A percentile compares a stretch with the other conserved stretches of the same genome.
phyloP scores from a whole-genome alignment of 495 filamentous ascomycete genomes.

The Xanthoparmelia taractica region DNA sequence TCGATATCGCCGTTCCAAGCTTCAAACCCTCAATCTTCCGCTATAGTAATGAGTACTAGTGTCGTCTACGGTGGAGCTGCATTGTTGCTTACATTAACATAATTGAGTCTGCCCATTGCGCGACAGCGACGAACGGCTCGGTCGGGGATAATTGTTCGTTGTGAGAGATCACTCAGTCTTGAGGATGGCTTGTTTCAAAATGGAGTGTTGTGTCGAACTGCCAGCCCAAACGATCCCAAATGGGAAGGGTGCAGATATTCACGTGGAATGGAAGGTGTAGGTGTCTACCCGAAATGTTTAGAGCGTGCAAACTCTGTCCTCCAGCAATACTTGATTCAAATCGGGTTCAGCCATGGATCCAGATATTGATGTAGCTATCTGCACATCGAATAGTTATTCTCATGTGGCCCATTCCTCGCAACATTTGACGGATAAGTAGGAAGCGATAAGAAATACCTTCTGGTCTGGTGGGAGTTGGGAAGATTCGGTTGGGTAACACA shows the following conservation, averaged over 20 bases:
- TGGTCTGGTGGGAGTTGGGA: neutral
- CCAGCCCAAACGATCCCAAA: neutral
- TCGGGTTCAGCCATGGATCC: too few relatives aligned
- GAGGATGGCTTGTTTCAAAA: neutral
- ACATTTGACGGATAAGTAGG: neutral
- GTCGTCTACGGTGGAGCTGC: neutral
- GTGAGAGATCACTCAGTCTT: neutral
- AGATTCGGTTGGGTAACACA: neutral
- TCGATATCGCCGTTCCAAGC: slow-evolving; percentile 38
- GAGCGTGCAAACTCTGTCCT: neutral
- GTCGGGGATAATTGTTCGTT: neutral
- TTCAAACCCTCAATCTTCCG: slow-evolving; percentile 40
- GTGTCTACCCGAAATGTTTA: neutral
- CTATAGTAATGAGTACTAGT: slow-evolving; percentile 22
- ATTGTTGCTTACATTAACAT: slow-evolving; percentile 31
- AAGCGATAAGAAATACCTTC: neutral
- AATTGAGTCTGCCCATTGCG: slow-evolving; percentile 37
- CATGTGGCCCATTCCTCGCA: neutral
- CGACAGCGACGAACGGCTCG: neutral
- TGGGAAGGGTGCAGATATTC: neutral
- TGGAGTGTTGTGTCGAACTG: neutral
- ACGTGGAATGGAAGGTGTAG: neutral
- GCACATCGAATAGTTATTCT: neutral
- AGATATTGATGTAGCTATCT: neutral
- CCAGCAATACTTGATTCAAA: neutral